phyloP scores from a whole-genome alignment of 2,329 filamentous ascomycete species.

The Phialocephala sp. region DNA sequence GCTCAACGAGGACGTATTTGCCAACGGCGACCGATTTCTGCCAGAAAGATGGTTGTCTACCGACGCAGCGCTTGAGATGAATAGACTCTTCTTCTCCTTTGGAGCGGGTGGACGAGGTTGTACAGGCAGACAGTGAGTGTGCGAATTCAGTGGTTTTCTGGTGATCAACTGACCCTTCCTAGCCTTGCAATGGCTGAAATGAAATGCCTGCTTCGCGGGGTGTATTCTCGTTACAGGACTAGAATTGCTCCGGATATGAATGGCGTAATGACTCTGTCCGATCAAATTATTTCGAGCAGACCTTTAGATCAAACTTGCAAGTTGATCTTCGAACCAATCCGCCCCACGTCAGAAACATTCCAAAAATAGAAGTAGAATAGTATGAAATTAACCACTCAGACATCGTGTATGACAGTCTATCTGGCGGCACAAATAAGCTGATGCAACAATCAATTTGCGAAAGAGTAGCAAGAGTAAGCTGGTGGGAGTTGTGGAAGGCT shows the following conservation, averaged over 20 bases:
- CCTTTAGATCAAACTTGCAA: constrained; percentile 65
- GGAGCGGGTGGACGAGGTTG: constrained; percentile 69
- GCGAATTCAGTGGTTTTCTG: background rate
- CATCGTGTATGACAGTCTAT: no score
- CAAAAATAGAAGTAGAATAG: no score
- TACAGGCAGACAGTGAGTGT: constrained; percentile 68
- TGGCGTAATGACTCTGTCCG: constrained; percentile 66
- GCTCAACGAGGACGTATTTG: constrained; percentile 71
- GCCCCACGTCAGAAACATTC: background rate
- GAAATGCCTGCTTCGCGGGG: constrained; percentile 66
- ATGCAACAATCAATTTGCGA: background rate
- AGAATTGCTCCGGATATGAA: constrained; percentile 56
- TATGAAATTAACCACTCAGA: no score
- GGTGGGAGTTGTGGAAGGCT: background rate
- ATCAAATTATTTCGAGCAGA: constrained; percentile 71
- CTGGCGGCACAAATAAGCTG: no score
- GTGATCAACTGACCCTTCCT: constrained; percentile 5
- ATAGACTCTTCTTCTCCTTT: constrained; percentile 69
- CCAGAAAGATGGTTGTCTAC: constrained; percentile 84
- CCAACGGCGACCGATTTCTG: constrained; percentile 76
- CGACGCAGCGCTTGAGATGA: constrained; percentile 74
- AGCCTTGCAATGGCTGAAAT: constrained; percentile 70
- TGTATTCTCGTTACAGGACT: constrained; percentile 65
- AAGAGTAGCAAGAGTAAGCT: background rate
- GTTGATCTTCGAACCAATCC: constrained; percentile 43